Evolutionary conservation across 129 eudicot genomes (phyloP).

Genomic region (Mikania micrantha): DNA sequence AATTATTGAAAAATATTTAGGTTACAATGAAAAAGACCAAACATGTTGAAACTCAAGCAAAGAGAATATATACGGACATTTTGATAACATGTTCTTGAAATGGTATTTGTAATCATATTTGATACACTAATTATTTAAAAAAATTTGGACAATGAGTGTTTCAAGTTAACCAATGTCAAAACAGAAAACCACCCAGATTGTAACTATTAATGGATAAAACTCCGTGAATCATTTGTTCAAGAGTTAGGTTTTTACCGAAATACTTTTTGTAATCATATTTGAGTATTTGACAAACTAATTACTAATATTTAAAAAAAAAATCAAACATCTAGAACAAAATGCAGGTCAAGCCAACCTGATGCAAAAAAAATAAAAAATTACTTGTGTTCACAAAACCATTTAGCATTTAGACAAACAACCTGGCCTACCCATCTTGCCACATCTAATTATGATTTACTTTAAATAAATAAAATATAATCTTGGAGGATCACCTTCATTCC

Average conservation of each 20-base stretch:
- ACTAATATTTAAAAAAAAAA: neutral
- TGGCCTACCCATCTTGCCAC: neutral
- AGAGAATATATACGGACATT: neutral
- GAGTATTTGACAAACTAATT: too few species aligned
- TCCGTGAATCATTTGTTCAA: neutral
- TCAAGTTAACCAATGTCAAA: too few species aligned
- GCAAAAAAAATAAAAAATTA: neutral
- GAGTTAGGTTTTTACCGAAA: neutral
- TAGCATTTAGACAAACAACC: neutral
- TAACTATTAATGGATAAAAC: neutral
- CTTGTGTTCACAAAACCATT: neutral
- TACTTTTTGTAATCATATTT: neutral
- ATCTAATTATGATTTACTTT: neutral
- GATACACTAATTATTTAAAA: neutral
- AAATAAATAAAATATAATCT: neutral
- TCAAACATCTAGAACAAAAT: neutral
- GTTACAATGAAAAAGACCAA: neutral
- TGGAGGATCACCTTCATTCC: slow-evolving; percentile 82
- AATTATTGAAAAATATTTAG: neutral
- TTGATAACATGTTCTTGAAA: neutral
- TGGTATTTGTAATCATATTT: neutral
- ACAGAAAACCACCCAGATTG: neutral
- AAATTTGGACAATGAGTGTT: neutral
- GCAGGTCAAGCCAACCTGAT: neutral
- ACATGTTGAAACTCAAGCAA: neutral